Evolutionary conservation across 192 early-diverging fungal genomes (phyloP).

Genomic region (Cladochytrium replicatum): DNA sequence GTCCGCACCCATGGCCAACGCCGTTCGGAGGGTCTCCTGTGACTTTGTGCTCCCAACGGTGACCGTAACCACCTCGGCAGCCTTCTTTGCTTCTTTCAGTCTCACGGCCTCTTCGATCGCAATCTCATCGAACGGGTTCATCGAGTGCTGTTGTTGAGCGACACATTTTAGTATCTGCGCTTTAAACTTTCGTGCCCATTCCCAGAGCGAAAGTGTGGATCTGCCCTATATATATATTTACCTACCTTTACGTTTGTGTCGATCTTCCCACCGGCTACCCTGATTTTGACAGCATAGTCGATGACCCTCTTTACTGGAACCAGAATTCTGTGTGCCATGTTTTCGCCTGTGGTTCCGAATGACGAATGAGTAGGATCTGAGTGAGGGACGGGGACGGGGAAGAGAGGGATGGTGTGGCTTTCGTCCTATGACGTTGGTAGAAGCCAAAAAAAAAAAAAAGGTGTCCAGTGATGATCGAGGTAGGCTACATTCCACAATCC

Average conservation of each 20-base stretch:
- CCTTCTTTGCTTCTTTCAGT: constrained; percentile 75
- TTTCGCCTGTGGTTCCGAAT: no score
- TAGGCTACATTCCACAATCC: no score
- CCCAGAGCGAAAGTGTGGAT: background rate
- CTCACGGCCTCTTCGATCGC: constrained; percentile 94
- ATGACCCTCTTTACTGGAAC: constrained; percentile 95
- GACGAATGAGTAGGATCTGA: no score
- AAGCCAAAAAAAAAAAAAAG: no score
- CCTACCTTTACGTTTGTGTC: constrained; percentile 81
- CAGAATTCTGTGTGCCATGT: no score
- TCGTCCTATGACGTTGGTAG: no score
- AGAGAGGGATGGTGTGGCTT: no score
- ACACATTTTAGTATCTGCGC: background rate
- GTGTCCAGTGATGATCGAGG: no score
- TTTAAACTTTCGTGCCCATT: background rate
- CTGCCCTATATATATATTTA: background rate
- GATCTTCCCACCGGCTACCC: constrained; percentile 83
- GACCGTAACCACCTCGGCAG: constrained; percentile 77
- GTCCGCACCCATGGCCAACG: constrained; percentile 97
- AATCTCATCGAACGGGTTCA: constrained; percentile 99
- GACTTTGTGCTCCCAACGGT: constrained; percentile 81
- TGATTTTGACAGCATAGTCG: constrained; percentile 98
- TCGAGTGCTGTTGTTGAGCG: constrained; percentile 59
- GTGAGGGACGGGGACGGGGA: no score
- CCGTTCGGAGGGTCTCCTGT: constrained; percentile 87